Base-by-base conservation (phyloP, 768 basidiomycete species). In the Pulveroboletus sp. region DNA sequence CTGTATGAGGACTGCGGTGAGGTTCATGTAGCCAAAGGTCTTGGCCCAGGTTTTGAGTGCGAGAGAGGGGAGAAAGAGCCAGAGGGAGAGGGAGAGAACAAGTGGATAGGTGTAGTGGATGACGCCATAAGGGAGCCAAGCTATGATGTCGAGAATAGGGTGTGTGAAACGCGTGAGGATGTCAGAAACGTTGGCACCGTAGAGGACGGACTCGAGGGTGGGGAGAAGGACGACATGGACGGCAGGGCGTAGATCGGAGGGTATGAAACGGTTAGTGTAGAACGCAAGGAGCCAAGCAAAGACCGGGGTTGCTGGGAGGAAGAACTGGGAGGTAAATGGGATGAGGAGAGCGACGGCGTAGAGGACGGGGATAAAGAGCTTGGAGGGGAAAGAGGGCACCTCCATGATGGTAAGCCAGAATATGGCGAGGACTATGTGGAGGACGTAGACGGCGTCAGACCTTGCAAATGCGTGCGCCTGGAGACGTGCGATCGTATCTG, bases 51-150 rank as follows among this genome's bases (percentile, higher is more conserved):
- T 81, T 61, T 86, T 86, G 8, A 97, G 80, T 0, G 81, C 80
- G 39, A 85, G 81, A 50, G 85, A 85, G 2, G 86, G 78, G 15
- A 90, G 85, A 73, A 96, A 93, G 33, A 95, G 80, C 90, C 93
- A 98, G 2, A 95, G 65, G 60, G 90, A 76, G 31, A 85, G 77
- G 27, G 89, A 92, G 42, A 97, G 81, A 52, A 95, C 71, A 68
- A 96, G 88, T 0, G 96, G 96, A 51, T 88, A 66, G 39, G 76
- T 75, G 69, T 95, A 99, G 69, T 99, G 96, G 15, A 83, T 75
- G 41, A 98, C 80, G n/a, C 96, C 96, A 60, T 99, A 99, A 0
- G 96, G 94, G 1, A 98, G 64, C 96, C 95, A 98, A 0, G 95
- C 94, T 38, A 96, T 62, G 60, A 98, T 80, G 66, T 98, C 95